These are phyloP conservation scores for Atkinsonella hypoxylon DNA, from an alignment of 2,329 filamentous ascomycete species.

Conservation along the genomic window DNA sequence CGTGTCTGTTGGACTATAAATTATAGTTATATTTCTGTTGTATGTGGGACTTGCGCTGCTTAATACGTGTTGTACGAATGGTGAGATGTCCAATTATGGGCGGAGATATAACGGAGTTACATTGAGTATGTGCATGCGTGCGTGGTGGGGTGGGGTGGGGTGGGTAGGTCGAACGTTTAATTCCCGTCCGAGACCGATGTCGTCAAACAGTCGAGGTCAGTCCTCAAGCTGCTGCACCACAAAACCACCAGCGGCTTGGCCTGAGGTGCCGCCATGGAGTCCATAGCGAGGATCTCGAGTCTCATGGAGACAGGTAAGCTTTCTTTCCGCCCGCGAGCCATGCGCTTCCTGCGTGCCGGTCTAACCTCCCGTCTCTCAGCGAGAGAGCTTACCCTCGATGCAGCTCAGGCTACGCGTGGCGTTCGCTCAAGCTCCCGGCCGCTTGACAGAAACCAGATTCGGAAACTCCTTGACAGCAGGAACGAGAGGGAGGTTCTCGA, in stretches of 20 bases:
- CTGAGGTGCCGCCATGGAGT: slow-evolving; percentile 60
- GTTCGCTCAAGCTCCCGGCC: slow-evolving; percentile 49
- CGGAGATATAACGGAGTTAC: no score
- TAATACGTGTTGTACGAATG: no score
- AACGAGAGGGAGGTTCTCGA: slow-evolving; percentile 89
- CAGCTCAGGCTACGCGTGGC: slow-evolving; percentile 74
- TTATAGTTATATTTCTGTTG: no score
- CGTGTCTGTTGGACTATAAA: no score
- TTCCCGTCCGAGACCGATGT: not conserved
- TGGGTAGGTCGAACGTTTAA: no score
- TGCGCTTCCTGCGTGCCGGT: not conserved
- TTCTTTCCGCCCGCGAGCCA: not conserved
- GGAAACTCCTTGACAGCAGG: slow-evolving; percentile 87
- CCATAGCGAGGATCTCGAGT: slow-evolving; percentile 83
- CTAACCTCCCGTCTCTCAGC: slow-evolving; percentile 38
- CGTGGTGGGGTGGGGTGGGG: no score
- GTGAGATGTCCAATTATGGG: no score
- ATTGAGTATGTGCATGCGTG: no score
- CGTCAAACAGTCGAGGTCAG: not conserved
- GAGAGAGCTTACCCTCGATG: slow-evolving; percentile 93
- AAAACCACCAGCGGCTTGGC: not conserved
- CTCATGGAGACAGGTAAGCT: slow-evolving; percentile 82
- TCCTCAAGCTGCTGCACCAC: not conserved
- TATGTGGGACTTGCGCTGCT: no score
- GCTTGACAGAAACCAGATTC: slow-evolving; percentile 72